Conservation (phyloP, 164 flowering plant species). For the Vitis rupestris region DNA sequence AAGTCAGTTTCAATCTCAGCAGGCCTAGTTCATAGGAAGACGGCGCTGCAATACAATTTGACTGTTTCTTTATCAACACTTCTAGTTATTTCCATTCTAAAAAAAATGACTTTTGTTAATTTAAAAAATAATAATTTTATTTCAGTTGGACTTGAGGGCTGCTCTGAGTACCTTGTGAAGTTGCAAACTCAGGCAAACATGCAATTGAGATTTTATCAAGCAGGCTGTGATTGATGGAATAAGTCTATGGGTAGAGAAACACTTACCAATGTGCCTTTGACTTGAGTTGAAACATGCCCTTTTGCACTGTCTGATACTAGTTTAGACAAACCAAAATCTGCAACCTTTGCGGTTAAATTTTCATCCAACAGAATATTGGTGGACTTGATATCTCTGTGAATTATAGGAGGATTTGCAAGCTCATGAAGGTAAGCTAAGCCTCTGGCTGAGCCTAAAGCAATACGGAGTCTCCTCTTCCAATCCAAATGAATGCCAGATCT, state of each 20-base stretch:
- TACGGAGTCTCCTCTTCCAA: constrained; percentile 76
- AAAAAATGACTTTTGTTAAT: too few species aligned
- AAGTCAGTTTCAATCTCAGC: not conserved
- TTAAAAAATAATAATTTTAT: too few species aligned
- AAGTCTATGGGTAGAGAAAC: not conserved
- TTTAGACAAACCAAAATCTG: constrained; percentile 80
- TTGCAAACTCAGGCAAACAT: too few species aligned
- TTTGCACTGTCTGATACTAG: constrained; percentile 58
- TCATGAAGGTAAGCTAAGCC: constrained; percentile 81
- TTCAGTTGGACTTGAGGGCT: too few species aligned
- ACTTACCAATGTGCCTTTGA: constrained; percentile 78
- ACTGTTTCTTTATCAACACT: too few species aligned
- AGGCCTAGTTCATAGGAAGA: not conserved
- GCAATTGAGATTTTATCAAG: too few species aligned
- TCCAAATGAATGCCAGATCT: constrained; percentile 59
- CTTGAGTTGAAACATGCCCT: constrained; percentile 79
- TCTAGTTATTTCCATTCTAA: too few species aligned
- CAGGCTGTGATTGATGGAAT: too few species aligned
- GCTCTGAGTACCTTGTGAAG: too few species aligned
- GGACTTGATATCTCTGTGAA: constrained; percentile 77
- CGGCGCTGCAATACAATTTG: too few species aligned
- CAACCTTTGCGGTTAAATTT: constrained; percentile 62
- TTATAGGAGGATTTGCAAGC: constrained; percentile 72
- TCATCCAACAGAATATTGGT: constrained; percentile 73
- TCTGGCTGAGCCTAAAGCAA: constrained; percentile 74